Evolutionary conservation across 139 green algal species (phyloP).

Genomic region (Tetradesmus lagerheimii): DNA sequence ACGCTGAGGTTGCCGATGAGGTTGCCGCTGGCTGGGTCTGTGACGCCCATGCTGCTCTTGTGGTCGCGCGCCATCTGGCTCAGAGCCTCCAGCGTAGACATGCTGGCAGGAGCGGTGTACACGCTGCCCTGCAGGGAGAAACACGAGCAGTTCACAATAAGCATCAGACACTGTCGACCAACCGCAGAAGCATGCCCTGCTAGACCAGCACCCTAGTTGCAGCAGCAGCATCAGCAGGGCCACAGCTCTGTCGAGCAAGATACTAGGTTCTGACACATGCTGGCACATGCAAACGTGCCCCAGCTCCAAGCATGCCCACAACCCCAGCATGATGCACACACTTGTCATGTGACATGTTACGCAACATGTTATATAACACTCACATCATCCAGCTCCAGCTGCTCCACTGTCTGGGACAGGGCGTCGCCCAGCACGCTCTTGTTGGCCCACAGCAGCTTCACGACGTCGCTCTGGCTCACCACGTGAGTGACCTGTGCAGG

Average conservation of each 20-base stretch:
- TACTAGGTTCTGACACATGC: too few relatives aligned
- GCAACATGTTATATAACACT: not conserved
- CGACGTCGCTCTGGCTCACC: conserved; percentile 53
- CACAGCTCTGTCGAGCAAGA: too few relatives aligned
- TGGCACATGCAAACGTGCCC: too few relatives aligned
- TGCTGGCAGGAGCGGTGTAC: conserved; percentile 25
- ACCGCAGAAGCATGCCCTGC: not conserved
- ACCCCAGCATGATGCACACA: not conserved
- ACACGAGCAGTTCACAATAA: not conserved
- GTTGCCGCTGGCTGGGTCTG: conserved; percentile 36
- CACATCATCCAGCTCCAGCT: conserved; percentile 54
- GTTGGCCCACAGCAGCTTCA: conserved; percentile 52
- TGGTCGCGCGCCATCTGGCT: conserved; percentile 56
- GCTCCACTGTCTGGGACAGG: conserved; percentile 24
- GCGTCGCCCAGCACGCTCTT: conserved; percentile 37
- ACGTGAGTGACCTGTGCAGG: conserved; percentile 53
- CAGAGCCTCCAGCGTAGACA: conserved; percentile 53
- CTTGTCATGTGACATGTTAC: not conserved
- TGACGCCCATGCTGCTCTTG: conserved; percentile 59
- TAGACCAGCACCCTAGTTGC: not conserved
- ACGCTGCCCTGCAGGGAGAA: conserved; percentile 31
- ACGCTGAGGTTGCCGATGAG: conserved; percentile 73
- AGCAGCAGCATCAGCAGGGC: too few relatives aligned
- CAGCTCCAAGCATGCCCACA: too few relatives aligned
- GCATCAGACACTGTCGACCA: not conserved